A percentile compares a stretch with the other conserved stretches of the same genome.
Evolutionary conservation across 2,329 filamentous ascomycete species (phyloP).

Genomic region (Aspergillus pseudonomiae): DNA sequence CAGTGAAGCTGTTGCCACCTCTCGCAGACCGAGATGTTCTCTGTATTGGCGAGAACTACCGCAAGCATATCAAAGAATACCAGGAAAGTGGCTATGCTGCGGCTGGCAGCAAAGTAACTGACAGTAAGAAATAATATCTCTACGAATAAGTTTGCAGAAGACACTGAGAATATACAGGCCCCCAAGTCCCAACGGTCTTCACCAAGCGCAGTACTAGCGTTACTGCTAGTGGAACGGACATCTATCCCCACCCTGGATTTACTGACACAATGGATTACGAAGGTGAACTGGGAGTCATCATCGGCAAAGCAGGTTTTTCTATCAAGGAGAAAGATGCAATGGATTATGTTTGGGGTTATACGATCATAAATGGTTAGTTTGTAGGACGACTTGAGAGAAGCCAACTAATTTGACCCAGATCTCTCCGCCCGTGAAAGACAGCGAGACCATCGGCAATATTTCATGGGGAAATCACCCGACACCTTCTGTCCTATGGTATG

Average conservation of each 20-base stretch:
- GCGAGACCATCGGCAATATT: constrained; percentile 63
- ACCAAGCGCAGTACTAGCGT: neutral
- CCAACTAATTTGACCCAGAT: constrained; percentile 34
- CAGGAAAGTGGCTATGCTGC: neutral
- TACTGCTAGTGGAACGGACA: neutral
- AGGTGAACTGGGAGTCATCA: constrained; percentile 59
- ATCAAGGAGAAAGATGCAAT: constrained; percentile 51
- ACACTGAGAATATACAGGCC: neutral
- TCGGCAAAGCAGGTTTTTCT: constrained; percentile 54
- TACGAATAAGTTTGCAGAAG: too few species aligned
- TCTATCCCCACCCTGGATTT: constrained; percentile 45
- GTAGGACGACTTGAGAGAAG: neutral
- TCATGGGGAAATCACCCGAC: constrained; percentile 59
- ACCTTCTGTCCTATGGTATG: constrained; percentile 56
- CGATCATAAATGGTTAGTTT: constrained; percentile 51
- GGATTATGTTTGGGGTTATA: constrained; percentile 60
- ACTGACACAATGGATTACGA: constrained; percentile 58
- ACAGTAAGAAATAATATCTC: neutral
- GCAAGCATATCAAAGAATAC: neutral
- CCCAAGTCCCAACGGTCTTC: neutral
- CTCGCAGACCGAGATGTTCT: neutral
- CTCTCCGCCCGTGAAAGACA: constrained; percentile 59
- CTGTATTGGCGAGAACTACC: constrained; percentile 1
- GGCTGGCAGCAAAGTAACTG: neutral
- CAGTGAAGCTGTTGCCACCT: neutral